Base-by-base conservation (phyloP, 192 early-diverging fungal genomes). In the Chytriomyces confervae region DNA sequence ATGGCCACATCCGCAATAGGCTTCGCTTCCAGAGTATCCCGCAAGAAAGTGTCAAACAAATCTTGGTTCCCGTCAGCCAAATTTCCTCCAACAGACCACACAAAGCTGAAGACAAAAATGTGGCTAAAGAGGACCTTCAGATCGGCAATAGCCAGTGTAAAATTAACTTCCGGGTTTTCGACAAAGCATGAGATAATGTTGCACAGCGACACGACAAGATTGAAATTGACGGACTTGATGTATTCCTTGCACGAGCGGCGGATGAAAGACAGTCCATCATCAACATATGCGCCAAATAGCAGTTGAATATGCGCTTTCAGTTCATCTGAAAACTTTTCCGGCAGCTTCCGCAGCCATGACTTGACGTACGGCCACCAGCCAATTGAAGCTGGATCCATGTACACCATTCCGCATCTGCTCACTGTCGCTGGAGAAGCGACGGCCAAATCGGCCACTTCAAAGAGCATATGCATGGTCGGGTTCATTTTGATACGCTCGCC, bases 371-470 rank as follows among this genome's bases (percentile, higher is more conserved):
- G 76, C 47, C 78, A 72, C 89, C 88, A 89, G n/a, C 88, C 88
- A 10, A 89, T 80, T 24, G 79, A 83, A 24, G 83, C 84, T 4
- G 88, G 83, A 69, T 90, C 89, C 82, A 87, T 87, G 63, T 86
- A 86, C 5, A 86, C 86, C 88, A 90, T 90, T 27, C 88, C 89
- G 76, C 87, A 89, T 50, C 88, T 81, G 69, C 80, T 82, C 13
- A 90, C 89, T 10, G 89, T 90, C 0, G 89, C 89, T 6, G 88
- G 89, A 16, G 89, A 90, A 5, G 89, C 89, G 48, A 90, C 89
- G 11, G 88, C 89, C 11, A 90, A 76, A 79, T 90, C 89, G 7
- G 68, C 77, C 3, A 90, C 89, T 73, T 90, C 89, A 77, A 90
- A 90, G 13, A 90, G 79, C 86, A 89, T 88, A 67, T 89, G 89